phyloP scores from a whole-genome alignment of 2,329 filamentous ascomycete species.

The Paracoccidioides lutzii region DNA sequence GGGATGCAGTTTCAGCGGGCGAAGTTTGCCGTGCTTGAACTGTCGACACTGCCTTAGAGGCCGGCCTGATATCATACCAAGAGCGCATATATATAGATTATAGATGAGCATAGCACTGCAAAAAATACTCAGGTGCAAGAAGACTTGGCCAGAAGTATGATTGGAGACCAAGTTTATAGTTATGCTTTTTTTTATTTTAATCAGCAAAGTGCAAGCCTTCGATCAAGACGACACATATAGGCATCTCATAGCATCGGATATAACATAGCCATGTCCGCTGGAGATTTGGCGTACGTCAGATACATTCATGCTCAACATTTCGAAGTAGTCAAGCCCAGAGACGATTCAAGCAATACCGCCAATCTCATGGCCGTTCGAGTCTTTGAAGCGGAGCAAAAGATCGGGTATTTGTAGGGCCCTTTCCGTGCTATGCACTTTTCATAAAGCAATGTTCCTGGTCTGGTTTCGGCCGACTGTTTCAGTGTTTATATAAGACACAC shows the following conservation, averaged over 20 bases:
- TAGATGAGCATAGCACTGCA: background rate
- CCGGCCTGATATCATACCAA: background rate
- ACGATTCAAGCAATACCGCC: conserved; percentile 49
- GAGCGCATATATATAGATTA: background rate
- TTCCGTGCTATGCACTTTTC: conserved; percentile 42
- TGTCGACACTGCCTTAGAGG: conserved; percentile 43
- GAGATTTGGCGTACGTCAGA: conserved; percentile 27
- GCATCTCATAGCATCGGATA: conserved; percentile 33
- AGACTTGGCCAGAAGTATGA: conserved; percentile 27
- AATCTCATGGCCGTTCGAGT: conserved; percentile 43
- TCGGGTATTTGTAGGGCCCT: conserved; percentile 47
- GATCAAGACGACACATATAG: conserved; percentile 34
- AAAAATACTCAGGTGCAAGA: background rate
- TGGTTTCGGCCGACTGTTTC: too few species aligned
- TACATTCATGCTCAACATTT: conserved; percentile 32
- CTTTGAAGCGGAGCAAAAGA: conserved; percentile 50
- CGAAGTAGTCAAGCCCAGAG: conserved; percentile 43
- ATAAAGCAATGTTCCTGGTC: background rate
- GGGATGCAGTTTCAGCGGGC: conserved; percentile 40
- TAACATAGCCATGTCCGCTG: conserved; percentile 42
- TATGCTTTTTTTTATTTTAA: conserved; percentile 30
- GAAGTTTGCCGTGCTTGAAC: conserved; percentile 51
- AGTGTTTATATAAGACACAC: too few species aligned
- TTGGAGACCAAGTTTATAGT: conserved; percentile 37
- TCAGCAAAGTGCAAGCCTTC: conserved; percentile 29